A percentile compares a stretch with the other conserved stretches of the same genome.
Conservation (phyloP, 495 filamentous ascomycete genomes). For the Pyrenula massariospora region DNA sequence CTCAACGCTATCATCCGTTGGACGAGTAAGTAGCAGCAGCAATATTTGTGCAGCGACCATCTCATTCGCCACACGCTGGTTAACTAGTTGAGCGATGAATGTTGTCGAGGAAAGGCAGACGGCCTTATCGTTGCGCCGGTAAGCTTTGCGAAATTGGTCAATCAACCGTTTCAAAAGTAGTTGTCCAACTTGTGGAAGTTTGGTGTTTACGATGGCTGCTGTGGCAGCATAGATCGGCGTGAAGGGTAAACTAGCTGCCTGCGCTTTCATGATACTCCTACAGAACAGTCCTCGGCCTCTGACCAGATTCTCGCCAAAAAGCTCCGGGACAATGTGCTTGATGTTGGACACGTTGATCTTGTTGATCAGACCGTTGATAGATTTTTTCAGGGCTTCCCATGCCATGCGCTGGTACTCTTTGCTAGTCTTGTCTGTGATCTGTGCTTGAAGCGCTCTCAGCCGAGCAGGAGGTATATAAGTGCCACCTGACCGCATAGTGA, state of each 20-base stretch:
- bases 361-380: slow-evolving; percentile 96
- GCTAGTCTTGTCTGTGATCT: slow-evolving; percentile 89
- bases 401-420: slow-evolving; percentile 99
- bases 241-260: slow-evolving; percentile 91
- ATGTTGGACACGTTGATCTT: slow-evolving; percentile 97
- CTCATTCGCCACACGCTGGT: slow-evolving; percentile 91
- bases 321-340: slow-evolving; percentile 89
- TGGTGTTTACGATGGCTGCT: slow-evolving; percentile 95
- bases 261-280: slow-evolving; percentile 92
- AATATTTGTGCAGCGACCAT: slow-evolving; percentile 86
- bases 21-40: slow-evolving; percentile 77
- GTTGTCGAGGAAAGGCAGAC: slow-evolving; percentile 84
- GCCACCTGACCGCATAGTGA: slow-evolving; percentile 84
- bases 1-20: slow-evolving; percentile 95
- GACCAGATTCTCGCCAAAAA: slow-evolving; percentile 89
- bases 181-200: slow-evolving; percentile 88
- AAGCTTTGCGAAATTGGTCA: slow-evolving; percentile 88
- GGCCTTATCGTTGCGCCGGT: slow-evolving; percentile 92
- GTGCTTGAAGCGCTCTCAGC: slow-evolving; percentile 82
- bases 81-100: slow-evolving; percentile 90
- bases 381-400: slow-evolving; percentile 98
- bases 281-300: slow-evolving; percentile 88
- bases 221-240: slow-evolving; percentile 91
- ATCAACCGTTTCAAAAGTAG: slow-evolving; percentile 76
- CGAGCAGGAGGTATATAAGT: slow-evolving; percentile 91